phyloP scores from a whole-genome alignment of 164 flowering plant species.

The Chloranthus sessilifolius region DNA sequence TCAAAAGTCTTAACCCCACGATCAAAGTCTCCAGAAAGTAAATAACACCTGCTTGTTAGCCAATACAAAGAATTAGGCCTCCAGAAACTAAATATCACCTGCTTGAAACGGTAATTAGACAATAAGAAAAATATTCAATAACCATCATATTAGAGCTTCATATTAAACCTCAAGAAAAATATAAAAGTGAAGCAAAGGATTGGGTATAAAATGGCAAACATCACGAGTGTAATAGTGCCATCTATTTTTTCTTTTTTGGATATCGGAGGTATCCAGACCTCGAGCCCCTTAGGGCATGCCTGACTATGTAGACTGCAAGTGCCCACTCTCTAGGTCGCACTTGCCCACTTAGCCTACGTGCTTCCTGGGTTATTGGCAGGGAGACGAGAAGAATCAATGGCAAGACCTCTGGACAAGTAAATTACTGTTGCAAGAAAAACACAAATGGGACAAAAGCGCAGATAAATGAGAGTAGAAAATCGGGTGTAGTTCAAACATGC shows the following conservation, averaged over 20 bases:
- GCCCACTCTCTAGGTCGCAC: too few relatives aligned
- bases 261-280: too few relatives aligned
- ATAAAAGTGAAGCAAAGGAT: neutral
- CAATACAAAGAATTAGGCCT: too few relatives aligned
- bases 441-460: neutral
- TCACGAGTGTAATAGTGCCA: neutral
- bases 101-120: constrained; percentile 1
- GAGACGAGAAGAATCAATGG: too few relatives aligned
- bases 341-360: too few relatives aligned
- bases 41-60: constrained; percentile 89
- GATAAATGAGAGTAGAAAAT: too few relatives aligned
- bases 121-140: neutral
- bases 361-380: too few relatives aligned
- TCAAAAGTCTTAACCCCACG: constrained; percentile 63
- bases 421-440: neutral
- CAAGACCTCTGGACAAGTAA: neutral
- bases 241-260: too few relatives aligned
- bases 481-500: too few relatives aligned
- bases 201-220: neutral
- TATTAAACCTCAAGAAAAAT: neutral
- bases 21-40: constrained; percentile 70
- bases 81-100: too few relatives aligned
- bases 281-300: too few relatives aligned
- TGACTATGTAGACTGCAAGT: too few relatives aligned
- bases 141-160: neutral